Base-by-base conservation (phyloP, 1,139 yeast species). In the Saccharomycopsis phalli region DNA sequence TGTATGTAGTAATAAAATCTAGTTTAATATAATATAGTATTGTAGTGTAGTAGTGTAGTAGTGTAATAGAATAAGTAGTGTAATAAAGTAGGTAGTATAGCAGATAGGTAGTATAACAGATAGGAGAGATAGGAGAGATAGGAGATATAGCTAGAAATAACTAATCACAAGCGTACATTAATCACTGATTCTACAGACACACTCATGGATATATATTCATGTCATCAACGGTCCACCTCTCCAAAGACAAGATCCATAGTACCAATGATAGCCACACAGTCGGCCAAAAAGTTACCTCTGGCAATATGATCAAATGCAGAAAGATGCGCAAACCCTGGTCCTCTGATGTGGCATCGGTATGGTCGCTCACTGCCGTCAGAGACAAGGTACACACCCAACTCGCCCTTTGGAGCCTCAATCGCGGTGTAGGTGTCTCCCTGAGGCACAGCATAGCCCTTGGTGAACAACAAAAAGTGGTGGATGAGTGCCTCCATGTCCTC, bases 171-270 rank as follows among this genome's bases (percentile, higher is more conserved):
- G n/a, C n/a, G n/a, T n/a, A n/a, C n/a, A n/a, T n/a, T n/a, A n/a
- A n/a, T n/a, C n/a, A n/a, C n/a, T n/a, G n/a, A n/a, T n/a, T n/a
- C n/a, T n/a, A n/a, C n/a, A n/a, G n/a, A n/a, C n/a, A n/a, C n/a
- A n/a, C n/a, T n/a, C n/a, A n/a, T n/a, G n/a, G n/a, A n/a, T n/a
- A n/a, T n/a, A n/a, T n/a, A n/a, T n/a, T n/a, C n/a, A n/a, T n/a
- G n/a, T 11, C 16, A 14, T 61, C 67, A 84, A 66, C 94, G 87
- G 68, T 84, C 94, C 53, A 84, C 94, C 64, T 84, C 95, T 56
- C 94, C 94, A 61, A 84, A 84, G 61, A 84, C 95, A 62, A 84
- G 76, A 69, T 84, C 95, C 94, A 84, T 83, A 48, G 94, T 84
- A 68, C 95, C 95, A 58, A 84, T 83, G 59, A 84, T 84, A 48